Conservation (phyloP, 257 asterid species). For the Ballota nigra region DNA sequence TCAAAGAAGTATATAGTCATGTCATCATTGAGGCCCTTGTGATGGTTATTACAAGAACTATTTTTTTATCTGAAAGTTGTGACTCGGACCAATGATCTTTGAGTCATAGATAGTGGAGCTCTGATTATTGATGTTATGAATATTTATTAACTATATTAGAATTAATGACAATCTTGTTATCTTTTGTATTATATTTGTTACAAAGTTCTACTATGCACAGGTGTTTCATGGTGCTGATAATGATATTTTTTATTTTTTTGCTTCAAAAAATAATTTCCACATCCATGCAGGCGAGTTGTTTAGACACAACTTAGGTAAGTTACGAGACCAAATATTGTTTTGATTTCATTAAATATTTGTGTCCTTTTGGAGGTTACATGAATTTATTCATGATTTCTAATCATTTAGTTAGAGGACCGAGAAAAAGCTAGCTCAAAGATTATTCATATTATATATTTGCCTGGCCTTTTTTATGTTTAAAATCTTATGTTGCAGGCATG, state of each 20-base stretch:
- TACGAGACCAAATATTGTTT: neutral
- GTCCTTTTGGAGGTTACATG: too few relatives aligned
- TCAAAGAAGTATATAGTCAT: neutral
- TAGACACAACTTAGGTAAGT: conserved; percentile 92
- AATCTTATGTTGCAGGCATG: conserved; percentile 67
- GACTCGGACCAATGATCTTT: too few relatives aligned
- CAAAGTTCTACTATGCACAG: too few relatives aligned
- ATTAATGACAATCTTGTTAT: neutral
- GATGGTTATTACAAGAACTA: neutral
- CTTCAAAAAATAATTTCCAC: conserved; percentile 96
- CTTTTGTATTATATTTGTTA: neutral
- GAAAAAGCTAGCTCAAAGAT: neutral
- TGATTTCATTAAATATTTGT: neutral
- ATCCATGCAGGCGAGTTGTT: conserved; percentile 85
- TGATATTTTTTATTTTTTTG: conserved; percentile 96
- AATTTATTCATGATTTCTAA: conserved; percentile 15
- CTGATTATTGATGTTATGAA: neutral
- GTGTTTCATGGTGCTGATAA: conserved; percentile 98
- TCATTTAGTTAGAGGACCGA: conserved; percentile 15
- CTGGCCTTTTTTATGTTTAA: conserved; percentile 14
- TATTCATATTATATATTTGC: neutral
- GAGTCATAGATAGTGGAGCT: too few relatives aligned
- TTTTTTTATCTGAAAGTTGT: too few relatives aligned
- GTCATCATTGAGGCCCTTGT: neutral
- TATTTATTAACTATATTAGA: neutral